Evolutionary conservation across 169 alveolate species (phyloP), one percentile per base, ranked within the genome.

Genomic region (Cryptosporidium parvum): DNA sequence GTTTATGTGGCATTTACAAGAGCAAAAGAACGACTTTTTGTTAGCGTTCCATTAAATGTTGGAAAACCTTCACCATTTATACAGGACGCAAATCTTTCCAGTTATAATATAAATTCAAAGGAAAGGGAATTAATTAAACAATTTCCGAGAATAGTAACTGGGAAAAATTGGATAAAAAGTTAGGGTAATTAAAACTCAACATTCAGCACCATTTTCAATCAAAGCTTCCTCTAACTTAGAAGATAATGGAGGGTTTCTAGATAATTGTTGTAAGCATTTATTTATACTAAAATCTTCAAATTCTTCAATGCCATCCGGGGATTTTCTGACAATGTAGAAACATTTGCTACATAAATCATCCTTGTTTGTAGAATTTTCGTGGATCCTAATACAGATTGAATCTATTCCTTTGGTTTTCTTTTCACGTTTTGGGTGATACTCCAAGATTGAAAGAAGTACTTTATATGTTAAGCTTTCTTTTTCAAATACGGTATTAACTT

Each of bases 1-100:
- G 92, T 91, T n/a, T 94, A 93, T 87, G 97, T 94, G 1, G 97
- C 95, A 14, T 87, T 93, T 69, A 94, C 97, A 16, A 73, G 97
- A 29, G 95, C 95, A 18, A 94, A 94, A 65, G 85, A 44, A 33
- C 85, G 91, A 53, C 45, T 86, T n/a, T 68, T 75, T 68, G 16
- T 80, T 59, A 80, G 80, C 16, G 89, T 62, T 26, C 89, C 89
- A 44, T 51, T 80, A 6, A 80, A 80, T 33, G 23, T 42, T 14
- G 89, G 89, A 2, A 80, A 80, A 21, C 80, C 75, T 23, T 80
- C 89, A 1, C 73, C 89, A 3, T 80, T 80, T 45, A 35, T 80
- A 10, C 65, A 80, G 10, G 89, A 80, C 29, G 75, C 89, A 42
- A 80, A 80, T 44, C 53, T 80, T 45, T 39, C 84, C 9, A 21